Evolutionary conservation across 257 asterid genomes (phyloP), one percentile per base, ranked within the genome.

Genomic region (Rhazya stricta): DNA sequence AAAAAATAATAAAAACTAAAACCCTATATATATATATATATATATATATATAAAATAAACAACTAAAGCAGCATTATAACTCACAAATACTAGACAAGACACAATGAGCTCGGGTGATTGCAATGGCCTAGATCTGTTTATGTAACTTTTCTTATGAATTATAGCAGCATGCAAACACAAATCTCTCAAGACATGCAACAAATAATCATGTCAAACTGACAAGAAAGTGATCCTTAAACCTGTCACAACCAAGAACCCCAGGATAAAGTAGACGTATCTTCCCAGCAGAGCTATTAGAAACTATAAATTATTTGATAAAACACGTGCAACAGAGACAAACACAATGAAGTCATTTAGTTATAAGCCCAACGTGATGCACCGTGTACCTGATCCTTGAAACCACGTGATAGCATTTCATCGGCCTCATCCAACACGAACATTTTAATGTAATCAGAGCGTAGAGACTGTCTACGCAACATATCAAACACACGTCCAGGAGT

Each of bases 401-500:
- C 97, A 0, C 93, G 85, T 15, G 97, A 92, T 41, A 92, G 89
- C 96, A 92, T 89, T 75, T 92, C 97, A 83, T 90, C 97, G 4
- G 97, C 96, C 88, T 92, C 96, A 66, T 92, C 96, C 83, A 91
- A 72, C 21, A 90, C 96, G 81, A 90, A 90, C 96, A 91, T 91
- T 75, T 54, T 87, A 76, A 91, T 90, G 75, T 74, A 67, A 75
- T 90, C 95, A 72, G 96, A 81, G 71, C 86, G 90, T 25, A 91
- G 91, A 11, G 95, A 85, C 68, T 87, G 90, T 45, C 97, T 86
- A 1, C 95, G 82, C 51, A 90, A 19, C 93, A 90, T 88, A 84
- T 91, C 97, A 74, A 91, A 91, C 43, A 90, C 97, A 69, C 97
- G 95, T 10, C 95, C 97, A 51, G 97, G 97, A 60, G 96, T 91